Percentiles rank a stretch among this genome's conserved stretches.
Conservation (phyloP, 768 basidiomycete genomes). For the Hericium erinaceus region DNA sequence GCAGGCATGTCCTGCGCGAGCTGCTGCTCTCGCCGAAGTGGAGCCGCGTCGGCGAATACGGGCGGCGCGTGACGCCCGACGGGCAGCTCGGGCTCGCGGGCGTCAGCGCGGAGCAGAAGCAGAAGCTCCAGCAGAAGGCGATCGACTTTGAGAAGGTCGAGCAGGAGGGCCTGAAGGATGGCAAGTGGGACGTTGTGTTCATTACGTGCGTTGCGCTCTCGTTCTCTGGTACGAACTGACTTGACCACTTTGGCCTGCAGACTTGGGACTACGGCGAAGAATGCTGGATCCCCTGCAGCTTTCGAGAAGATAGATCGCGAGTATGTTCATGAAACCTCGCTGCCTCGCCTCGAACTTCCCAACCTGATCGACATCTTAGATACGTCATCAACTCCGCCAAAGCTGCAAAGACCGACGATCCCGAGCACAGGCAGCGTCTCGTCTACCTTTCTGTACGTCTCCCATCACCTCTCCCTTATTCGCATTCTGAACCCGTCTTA, state of each 20-base stretch:
- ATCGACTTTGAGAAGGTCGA: conserved; percentile 62
- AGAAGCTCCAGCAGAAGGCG: conserved; percentile 58
- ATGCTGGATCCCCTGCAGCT: conserved; percentile 50
- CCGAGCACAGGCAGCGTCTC: conserved; percentile 41
- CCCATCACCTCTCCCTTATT: no score
- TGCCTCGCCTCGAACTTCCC: not conserved
- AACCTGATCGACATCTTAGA: conserved; percentile 26
- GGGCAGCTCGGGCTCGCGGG: conserved; percentile 16
- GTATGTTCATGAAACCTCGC: conserved; percentile 23
- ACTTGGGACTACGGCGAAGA: conserved; percentile 53
- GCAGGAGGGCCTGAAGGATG: conserved; percentile 38
- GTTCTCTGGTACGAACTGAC: not conserved
- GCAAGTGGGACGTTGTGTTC: conserved; percentile 66
- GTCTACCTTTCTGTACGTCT: conserved; percentile 71
- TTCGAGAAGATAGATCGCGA: conserved; percentile 75
- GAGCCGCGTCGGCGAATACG: conserved; percentile 57
- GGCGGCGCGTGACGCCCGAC: conserved; percentile 45
- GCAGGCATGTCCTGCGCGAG: conserved; percentile 48
- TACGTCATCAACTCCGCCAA: conserved; percentile 46
- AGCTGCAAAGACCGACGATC: conserved; percentile 53
- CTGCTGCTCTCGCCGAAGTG: conserved; percentile 49
- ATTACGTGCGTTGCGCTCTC: conserved; percentile 39
- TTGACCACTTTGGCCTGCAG: conserved; percentile 18
- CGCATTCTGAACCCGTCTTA: conserved; percentile 26
- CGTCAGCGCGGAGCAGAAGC: conserved; percentile 28